These are phyloP conservation scores for Cardamine chenopodiifolia DNA, from an alignment of 345 rosid genomes.

Conservation along the genomic window DNA sequence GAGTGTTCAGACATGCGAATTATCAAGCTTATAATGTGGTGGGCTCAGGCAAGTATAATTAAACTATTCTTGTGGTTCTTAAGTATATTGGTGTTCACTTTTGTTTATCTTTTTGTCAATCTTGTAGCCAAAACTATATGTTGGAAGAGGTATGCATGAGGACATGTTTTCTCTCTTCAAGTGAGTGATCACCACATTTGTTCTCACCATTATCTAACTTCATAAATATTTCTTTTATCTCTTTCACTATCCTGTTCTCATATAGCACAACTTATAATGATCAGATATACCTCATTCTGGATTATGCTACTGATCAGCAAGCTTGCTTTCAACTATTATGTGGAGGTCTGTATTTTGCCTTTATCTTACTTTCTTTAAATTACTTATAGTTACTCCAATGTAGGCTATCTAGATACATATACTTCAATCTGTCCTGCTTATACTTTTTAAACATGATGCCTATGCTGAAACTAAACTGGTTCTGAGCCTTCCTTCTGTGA, in stretches of 20 bases:
- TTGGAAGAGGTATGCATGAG: slow-evolving; percentile 99
- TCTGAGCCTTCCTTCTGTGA: neutral
- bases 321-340: slow-evolving; percentile 96
- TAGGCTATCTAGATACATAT: slow-evolving; percentile 20
- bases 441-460: too few species aligned
- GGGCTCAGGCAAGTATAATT: slow-evolving; percentile 90
- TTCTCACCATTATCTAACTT: slow-evolving; percentile 15
- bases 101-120: slow-evolving; percentile 7
- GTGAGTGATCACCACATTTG: slow-evolving; percentile 50
- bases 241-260: slow-evolving; percentile 21
- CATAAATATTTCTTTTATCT: neutral
- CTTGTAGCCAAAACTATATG: slow-evolving; percentile 86
- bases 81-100: neutral
- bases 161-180: slow-evolving; percentile 73
- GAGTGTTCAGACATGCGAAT: slow-evolving; percentile 77
- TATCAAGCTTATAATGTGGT: slow-evolving; percentile 85
- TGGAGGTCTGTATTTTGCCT: slow-evolving; percentile 63
- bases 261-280: slow-evolving; percentile 12
- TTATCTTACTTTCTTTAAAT: slow-evolving; percentile 12
- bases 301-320: slow-evolving; percentile 83
- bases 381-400: slow-evolving; percentile 6
- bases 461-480: slow-evolving; percentile 2
- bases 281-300: slow-evolving; percentile 94
- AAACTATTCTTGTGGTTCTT: slow-evolving; percentile 11
- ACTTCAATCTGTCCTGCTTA: neutral